Base-by-base conservation (phyloP, 2,329 filamentous ascomycete genomes). In the Cryphonectria naterciae region DNA sequence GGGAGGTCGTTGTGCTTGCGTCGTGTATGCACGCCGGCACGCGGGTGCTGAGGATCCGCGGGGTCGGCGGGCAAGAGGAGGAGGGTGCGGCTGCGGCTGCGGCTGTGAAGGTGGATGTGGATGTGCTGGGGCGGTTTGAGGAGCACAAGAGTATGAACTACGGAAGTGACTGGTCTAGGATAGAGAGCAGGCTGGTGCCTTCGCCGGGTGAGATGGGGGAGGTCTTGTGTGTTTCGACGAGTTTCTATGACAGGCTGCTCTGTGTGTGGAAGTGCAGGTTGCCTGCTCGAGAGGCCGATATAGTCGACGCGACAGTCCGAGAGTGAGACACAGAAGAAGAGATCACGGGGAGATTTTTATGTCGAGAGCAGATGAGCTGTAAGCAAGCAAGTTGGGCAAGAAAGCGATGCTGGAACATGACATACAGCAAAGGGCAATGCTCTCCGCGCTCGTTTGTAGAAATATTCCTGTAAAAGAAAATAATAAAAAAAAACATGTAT, bases 91-190 rank as follows among this genome's bases (percentile, higher is more conserved):
- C 25, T 15, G 25, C 39, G 25, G 43, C 28, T 19, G 11, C 5
- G 35, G 1, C 11, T 22, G n/a, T 37, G 15, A 73, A 74, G 25
- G 94, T 91, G 87, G 77, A 77, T 1, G 90, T 96, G 70, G 83
- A 86, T 60, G 84, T 95, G 1, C 75, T 95, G 63, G 90, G 87
- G 0, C 87, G 86, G 67, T 97, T 97, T 77, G 92, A 93, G 75
- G 92, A 95, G 78, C 94, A 98, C 78, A 85, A 92, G 81, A 97
- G 94, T 79, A 97, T 98, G 94, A 97, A 97, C 77, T 98, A 98
- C 79, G 95, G 92, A 8, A 93, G 92, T 75, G 94, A 95, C 80
- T 87, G 89, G 71, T 85, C 87, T 74, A 85, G 85, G 1, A 35
- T 60, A 17, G 66, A 70, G 46, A 39, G 64, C 15, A 62, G 54